Evolutionary conservation across 768 basidiomycete species (phyloP).

Genomic region (Russula earlei): DNA sequence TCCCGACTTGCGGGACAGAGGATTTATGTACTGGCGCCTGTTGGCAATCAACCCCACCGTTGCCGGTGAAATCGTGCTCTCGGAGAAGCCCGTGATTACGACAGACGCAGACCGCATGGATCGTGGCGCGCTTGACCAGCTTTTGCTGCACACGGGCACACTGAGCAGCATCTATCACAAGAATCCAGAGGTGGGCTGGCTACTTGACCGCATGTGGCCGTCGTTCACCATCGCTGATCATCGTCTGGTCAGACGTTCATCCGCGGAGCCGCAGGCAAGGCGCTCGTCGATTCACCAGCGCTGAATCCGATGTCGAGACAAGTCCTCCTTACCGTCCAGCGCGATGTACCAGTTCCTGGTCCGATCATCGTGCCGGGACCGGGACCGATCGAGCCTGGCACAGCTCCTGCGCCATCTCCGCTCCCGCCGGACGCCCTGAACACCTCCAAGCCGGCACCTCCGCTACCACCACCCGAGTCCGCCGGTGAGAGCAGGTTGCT

Average conservation of each 20-base stretch:
- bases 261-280: conserved; percentile 75
- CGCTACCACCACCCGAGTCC: conserved; percentile 25
- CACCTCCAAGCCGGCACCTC: conserved; percentile 22
- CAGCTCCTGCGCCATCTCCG: conserved; percentile 23
- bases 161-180: conserved; percentile 97
- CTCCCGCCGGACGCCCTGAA: conserved; percentile 14
- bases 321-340: conserved; percentile 54
- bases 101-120: conserved; percentile 98
- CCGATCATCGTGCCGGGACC: conserved; percentile 51
- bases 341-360: conserved; percentile 37
- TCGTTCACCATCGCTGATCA: too few relatives aligned
- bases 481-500: conserved; percentile 21
- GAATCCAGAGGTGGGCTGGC: conserved; percentile 69
- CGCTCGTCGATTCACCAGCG: conserved; percentile 80
- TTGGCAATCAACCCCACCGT: conserved; percentile 85
- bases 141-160: conserved; percentile 88
- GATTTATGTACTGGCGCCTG: conserved; percentile 99
- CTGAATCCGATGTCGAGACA: conserved; percentile 74
- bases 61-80: conserved; percentile 82
- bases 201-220: too few relatives aligned
- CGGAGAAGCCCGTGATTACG: conserved; percentile 94
- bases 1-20: conserved; percentile 92
- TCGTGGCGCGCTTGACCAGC: conserved; percentile 88
- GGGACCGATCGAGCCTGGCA: conserved; percentile 46
- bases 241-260: conserved; percentile 68